Conservation (phyloP, 371 early-diverging fungal species). For the Fennellomyces sp. region DNA sequence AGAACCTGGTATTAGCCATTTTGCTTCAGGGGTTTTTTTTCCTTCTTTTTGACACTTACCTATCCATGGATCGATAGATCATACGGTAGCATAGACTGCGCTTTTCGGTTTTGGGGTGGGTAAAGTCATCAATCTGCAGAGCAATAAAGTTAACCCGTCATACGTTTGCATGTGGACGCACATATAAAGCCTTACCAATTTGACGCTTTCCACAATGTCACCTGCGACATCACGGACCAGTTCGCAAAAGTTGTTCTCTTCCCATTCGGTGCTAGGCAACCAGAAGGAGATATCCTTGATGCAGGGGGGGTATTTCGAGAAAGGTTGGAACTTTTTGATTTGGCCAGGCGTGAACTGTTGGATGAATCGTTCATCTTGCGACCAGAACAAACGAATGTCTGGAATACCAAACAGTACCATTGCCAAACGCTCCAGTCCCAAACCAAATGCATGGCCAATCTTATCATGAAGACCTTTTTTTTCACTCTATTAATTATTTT, state of each 20-base stretch:
- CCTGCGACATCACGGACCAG: conserved; percentile 91
- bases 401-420: conserved; percentile 96
- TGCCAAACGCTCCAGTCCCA: conserved; percentile 96
- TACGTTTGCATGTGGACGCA: too few relatives aligned
- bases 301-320: conserved; percentile 85
- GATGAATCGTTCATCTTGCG: conserved; percentile 86
- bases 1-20: background rate
- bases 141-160: too few relatives aligned
- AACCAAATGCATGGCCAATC: conserved; percentile 97
- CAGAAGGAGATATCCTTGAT: conserved; percentile 96
- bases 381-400: conserved; percentile 98
- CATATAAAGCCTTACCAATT: too few relatives aligned
- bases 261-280: conserved; percentile 68
- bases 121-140: conserved; percentile 83
- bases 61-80: conserved; percentile 91
- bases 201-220: conserved; percentile 91
- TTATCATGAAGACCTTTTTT: conserved; percentile 62
- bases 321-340: conserved; percentile 75
- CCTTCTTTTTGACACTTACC: conserved; percentile 29
- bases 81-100: conserved; percentile 92
- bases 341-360: conserved; percentile 79
- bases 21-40: background rate
- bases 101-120: conserved; percentile 81
- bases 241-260: conserved; percentile 94
- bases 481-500: background rate